Evolutionary conservation across 352 stramenopile genomes (phyloP), one percentile per base, ranked within the genome.

Genomic region (Globisporangium solare): DNA sequence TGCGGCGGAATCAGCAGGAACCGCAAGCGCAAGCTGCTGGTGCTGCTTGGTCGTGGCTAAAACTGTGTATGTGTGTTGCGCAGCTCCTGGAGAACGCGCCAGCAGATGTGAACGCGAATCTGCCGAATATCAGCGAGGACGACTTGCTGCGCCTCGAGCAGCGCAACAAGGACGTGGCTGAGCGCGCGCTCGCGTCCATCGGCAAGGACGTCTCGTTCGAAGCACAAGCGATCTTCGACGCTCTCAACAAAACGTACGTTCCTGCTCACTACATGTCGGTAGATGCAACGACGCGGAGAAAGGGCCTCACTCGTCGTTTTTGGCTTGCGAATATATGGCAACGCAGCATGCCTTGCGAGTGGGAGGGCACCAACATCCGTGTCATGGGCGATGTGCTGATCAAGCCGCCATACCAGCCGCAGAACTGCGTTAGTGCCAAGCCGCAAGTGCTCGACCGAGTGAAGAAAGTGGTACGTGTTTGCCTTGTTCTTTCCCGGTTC

Each of bases 361-460:
- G 86, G 86, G 80, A 93, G 56, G 83, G 70, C 6, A 62, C 66
- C 51, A 87, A 86, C 70, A 95, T 95, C 45, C 79, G 83, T 35
- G 83, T 93, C 40, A 93, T 94, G 83, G 73, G 75, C 21, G 85
- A 92, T 18, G 85, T 95, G 39, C 56, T 91, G 37, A 93, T 95
- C 69, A 84, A 86, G 56, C 82, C 86, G 27, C 86, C 83, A 51
- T 95, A 95, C 54, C 71, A 89, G 10, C 70, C 78, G 45, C 73
- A 92, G 63, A 86, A 86, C 61, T 95, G 86, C 61, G 67, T 84
- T 31, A 90, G 82, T 57, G 60, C 67, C 31, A 91, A 95, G 58
- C 64, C 70, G 7, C 76, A 86, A 43, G 83, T 88, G 60, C 72
- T 95, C 22, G 79, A 67, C 31, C 82, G 86, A 24, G 76, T 94